These are phyloP conservation scores for Acacia confusa DNA, from an alignment of 306 rosid genomes.

Conservation along the genomic window DNA sequence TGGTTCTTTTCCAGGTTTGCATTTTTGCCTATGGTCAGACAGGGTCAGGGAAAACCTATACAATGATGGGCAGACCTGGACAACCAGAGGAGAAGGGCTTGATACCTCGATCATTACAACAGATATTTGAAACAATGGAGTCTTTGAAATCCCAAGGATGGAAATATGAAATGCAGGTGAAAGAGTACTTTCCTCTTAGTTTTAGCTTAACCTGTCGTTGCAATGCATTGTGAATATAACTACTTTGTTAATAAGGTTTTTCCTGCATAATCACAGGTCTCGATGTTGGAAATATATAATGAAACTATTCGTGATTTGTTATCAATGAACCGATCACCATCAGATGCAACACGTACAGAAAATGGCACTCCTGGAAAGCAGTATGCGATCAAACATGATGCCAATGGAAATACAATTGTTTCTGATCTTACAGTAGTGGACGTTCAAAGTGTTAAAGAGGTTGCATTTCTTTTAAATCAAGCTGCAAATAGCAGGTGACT, in stretches of 20 bases:
- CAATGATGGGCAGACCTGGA: constrained; percentile 98
- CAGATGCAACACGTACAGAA: constrained; percentile 48
- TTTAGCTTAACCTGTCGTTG: not conserved
- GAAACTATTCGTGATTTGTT: constrained; percentile 90
- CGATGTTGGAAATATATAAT: constrained; percentile 97
- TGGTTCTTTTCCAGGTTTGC: constrained; percentile 70
- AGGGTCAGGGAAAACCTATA: constrained; percentile 96
- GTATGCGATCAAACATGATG: constrained; percentile 84
- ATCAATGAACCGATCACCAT: constrained; percentile 58
- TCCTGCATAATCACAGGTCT: constrained; percentile 50
- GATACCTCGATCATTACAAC: constrained; percentile 93
- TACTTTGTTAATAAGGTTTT: constrained; percentile 10
- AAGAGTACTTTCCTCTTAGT: constrained; percentile 26
- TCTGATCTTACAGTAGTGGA: constrained; percentile 92
- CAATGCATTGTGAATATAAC: not conserved
- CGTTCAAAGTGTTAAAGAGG: constrained; percentile 89
- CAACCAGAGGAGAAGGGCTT: constrained; percentile 75
- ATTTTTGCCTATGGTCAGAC: constrained; percentile 98
- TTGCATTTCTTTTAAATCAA: constrained; percentile 78
- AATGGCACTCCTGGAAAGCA: constrained; percentile 77
- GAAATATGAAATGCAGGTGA: constrained; percentile 98
- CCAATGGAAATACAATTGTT: constrained; percentile 74
- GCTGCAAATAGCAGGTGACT: constrained; percentile 92
- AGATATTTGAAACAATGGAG: constrained; percentile 79
- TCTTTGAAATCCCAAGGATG: constrained; percentile 87